These are phyloP conservation scores for Calonectria crousiana DNA, from an alignment of 2,329 filamentous ascomycete species.

Conservation along the genomic window DNA sequence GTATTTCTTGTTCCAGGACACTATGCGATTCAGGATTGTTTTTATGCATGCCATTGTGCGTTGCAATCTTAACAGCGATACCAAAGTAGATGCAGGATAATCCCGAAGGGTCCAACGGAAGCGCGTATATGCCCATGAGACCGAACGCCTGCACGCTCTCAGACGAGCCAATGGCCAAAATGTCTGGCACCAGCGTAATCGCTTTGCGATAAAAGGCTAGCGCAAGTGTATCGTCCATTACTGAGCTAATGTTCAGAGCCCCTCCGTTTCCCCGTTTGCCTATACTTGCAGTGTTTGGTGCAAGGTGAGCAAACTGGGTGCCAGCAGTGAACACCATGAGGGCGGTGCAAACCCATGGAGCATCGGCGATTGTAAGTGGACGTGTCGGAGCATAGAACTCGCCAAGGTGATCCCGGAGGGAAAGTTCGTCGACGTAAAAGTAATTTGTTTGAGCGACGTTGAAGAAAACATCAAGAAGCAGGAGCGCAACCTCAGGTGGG, in stretches of 20 bases:
- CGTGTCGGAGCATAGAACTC: constrained; percentile 30
- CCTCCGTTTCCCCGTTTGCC: constrained; percentile 14
- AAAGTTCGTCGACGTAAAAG: constrained; percentile 38
- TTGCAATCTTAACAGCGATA: constrained; percentile 37
- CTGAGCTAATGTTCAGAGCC: constrained; percentile 23
- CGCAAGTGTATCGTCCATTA: constrained; percentile 31
- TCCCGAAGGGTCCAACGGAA: constrained; percentile 36
- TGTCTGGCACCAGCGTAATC: constrained; percentile 26
- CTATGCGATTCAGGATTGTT: not conserved
- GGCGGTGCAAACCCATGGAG: constrained; percentile 35
- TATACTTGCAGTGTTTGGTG: constrained; percentile 8
- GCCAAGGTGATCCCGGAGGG: constrained; percentile 28
- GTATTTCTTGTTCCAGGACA: constrained; percentile 18
- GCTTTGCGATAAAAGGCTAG: constrained; percentile 34
- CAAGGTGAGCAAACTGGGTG: constrained; percentile 35
- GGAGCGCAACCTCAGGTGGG: constrained; percentile 20
- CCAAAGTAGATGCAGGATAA: constrained; percentile 40
- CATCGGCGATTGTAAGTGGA: constrained; percentile 15
- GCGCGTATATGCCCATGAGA: constrained; percentile 34
- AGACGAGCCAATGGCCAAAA: constrained; percentile 29
- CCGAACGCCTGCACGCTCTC: constrained; percentile 39
- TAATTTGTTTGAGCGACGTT: constrained; percentile 41
- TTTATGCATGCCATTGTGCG: constrained; percentile 32
- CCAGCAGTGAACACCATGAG: constrained; percentile 41
- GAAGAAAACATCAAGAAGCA: constrained; percentile 38